These are phyloP conservation scores for Nothophytophthora sp. DNA, from an alignment of 352 stramenopile species.

Conservation along the genomic window DNA sequence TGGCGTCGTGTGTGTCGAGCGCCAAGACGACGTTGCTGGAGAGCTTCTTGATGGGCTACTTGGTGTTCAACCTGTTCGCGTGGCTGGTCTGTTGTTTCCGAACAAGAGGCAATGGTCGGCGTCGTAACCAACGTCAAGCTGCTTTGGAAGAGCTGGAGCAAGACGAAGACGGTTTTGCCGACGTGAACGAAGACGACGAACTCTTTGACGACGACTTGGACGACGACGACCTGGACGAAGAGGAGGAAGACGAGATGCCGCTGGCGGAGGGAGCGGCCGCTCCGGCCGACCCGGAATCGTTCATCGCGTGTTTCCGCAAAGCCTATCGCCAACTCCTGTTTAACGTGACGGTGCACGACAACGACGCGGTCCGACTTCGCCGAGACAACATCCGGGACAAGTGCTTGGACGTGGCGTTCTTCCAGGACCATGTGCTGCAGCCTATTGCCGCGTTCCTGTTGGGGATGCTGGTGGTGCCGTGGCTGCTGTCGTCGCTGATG, in stretches of 20 bases:
- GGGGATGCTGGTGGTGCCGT: constrained; percentile 55
- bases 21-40: constrained; percentile 53
- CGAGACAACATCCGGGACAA: constrained; percentile 58
- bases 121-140: constrained; percentile 37
- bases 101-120: constrained; percentile 43
- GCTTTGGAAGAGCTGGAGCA: constrained; percentile 31
- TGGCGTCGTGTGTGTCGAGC: constrained; percentile 49
- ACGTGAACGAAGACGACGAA: constrained; percentile 37
- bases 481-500: constrained; percentile 44
- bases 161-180: constrained; percentile 34
- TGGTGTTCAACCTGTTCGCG: constrained; percentile 66
- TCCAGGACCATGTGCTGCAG: constrained; percentile 62
- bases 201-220: constrained; percentile 39
- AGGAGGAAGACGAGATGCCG: constrained; percentile 28
- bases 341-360: constrained; percentile 72
- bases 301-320: constrained; percentile 57
- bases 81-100: constrained; percentile 83
- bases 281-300: constrained; percentile 28
- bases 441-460: constrained; percentile 52
- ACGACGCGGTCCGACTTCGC: constrained; percentile 58
- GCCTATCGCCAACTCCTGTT: constrained; percentile 75
- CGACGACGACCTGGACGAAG: constrained; percentile 34
- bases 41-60: constrained; percentile 78
- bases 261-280: constrained; percentile 10
- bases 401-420: constrained; percentile 75